These are phyloP conservation scores for Lentinula novae-zelandiae DNA, from an alignment of 1,284 basidiomycete species.

Conservation along the genomic window DNA sequence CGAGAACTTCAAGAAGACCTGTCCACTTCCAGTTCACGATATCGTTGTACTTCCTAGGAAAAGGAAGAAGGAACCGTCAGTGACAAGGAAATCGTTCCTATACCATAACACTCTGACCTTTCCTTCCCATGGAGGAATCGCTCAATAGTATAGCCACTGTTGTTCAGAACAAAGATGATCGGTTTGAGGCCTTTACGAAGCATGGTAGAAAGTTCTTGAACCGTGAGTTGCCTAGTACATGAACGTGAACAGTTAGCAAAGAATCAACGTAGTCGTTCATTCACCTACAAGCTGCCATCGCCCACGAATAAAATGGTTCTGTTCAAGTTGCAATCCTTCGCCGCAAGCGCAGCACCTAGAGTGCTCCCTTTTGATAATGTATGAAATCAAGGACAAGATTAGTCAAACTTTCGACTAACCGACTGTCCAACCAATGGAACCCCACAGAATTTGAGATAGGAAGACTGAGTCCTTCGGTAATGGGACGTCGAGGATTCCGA, in stretches of 20 bases:
- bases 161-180: conserved; percentile 86
- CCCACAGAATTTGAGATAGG: conserved; percentile 78
- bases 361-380: conserved; percentile 36
- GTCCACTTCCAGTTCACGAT: conserved; percentile 73
- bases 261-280: not conserved
- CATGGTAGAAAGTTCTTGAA: conserved; percentile 80
- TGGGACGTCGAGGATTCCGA: conserved; percentile 75
- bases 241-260: not conserved
- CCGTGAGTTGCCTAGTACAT: conserved; percentile 57
- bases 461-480: conserved; percentile 67
- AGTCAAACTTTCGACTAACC: conserved; percentile 37
- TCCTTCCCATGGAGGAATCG: conserved; percentile 69
- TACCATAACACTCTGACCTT: conserved; percentile 24
- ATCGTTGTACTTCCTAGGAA: conserved; percentile 65
- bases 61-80: conserved; percentile 19
- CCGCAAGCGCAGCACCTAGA: conserved; percentile 78
- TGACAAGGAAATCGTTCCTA: not conserved
- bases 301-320: conserved; percentile 87
- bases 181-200: conserved; percentile 65
- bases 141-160: conserved; percentile 89
- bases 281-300: conserved; percentile 68
- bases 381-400: not conserved
- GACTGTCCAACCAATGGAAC: conserved; percentile 84
- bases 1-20: conserved; percentile 53
- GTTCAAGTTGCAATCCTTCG: conserved; percentile 56